Base-by-base conservation (phyloP, 495 filamentous ascomycete species). In the Penicillium lagena region DNA sequence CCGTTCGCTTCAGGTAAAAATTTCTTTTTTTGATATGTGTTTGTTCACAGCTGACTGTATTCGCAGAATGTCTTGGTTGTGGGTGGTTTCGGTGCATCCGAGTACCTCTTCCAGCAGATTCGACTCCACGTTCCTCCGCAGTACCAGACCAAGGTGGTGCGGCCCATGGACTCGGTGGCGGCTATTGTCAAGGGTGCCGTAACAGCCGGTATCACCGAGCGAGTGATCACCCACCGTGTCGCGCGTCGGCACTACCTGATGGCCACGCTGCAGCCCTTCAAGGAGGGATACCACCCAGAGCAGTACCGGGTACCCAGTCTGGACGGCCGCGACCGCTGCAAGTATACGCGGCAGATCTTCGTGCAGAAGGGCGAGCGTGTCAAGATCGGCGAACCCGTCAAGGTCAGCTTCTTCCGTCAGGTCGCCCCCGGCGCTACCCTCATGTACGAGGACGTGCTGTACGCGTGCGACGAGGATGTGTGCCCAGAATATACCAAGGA, bases 401-500 rank as follows among this genome's bases (percentile, higher is more conserved):
- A 98, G 71, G 94, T 98, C 27, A 91, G 86, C 41, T 98, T 98
- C 68, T 97, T 98, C 82, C 77, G 93, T 63, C 93, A 98, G 63
- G 93, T 98, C 46, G 93, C 93, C 17, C 93, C 93, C 2, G 94
- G 93, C 39, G 94, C 94, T 29, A 97, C 93, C 0, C 79, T 98
- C 47, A 98, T 97, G 90, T 98, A 98, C 63, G 94, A 97, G 72
- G 94, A 98, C 72, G 90, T 97, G 39, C 66, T 98, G 39, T 98
- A 97, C 65, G 94, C 94, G 40, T 98, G 93, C 64, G 93, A 98
- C 58, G 90, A 97, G 40, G 93, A 98, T 62, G 86, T 94, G 43
- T 98, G 94, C 68, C 93, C 93, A 2, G 93, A 98, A 63, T 98
- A 98, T 57, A 96, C 90, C 49, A 98, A 97, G 59, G 93, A 98